Evolutionary conservation across 2,329 filamentous ascomycete species (phyloP).

Genomic region (Ophiostoma pallidulum): DNA sequence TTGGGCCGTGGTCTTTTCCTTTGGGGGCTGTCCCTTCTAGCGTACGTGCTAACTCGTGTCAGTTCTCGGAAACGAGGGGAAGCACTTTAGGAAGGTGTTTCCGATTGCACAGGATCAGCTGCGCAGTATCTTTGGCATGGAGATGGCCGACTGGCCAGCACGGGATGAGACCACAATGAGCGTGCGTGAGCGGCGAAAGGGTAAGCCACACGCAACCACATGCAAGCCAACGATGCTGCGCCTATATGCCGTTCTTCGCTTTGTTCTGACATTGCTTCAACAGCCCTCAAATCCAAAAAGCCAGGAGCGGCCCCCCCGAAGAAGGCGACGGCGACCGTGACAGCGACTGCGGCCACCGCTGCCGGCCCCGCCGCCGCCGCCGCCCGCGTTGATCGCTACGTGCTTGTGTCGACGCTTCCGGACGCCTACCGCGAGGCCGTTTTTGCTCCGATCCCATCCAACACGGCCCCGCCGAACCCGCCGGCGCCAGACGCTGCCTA

Average conservation of each 20-base stretch:
- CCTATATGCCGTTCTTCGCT: too few species aligned
- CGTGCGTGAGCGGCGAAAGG: constrained; percentile 60
- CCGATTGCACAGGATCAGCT: constrained; percentile 65
- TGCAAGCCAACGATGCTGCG: too few species aligned
- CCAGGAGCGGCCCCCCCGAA: constrained; percentile 30
- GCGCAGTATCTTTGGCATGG: constrained; percentile 74
- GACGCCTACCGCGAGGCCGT: constrained; percentile 47
- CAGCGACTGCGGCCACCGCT: background rate
- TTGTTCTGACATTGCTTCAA: background rate
- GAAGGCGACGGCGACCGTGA: constrained; percentile 35
- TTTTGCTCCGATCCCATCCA: constrained; percentile 48
- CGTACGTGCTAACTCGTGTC: background rate
- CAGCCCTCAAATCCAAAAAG: constrained; percentile 3
- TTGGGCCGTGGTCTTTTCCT: background rate
- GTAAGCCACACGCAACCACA: constrained; percentile 33
- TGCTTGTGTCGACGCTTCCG: constrained; percentile 67
- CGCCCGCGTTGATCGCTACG: constrained; percentile 55
- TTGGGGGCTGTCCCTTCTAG: too few species aligned
- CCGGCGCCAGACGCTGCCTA: constrained; percentile 66
- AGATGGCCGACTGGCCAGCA: constrained; percentile 72
- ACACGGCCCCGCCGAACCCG: constrained; percentile 44
- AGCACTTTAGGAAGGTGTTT: constrained; percentile 70
- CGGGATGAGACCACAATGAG: constrained; percentile 69
- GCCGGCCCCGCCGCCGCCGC: background rate
- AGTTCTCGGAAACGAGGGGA: constrained; percentile 63